Evolutionary conservation across 768 basidiomycete species (phyloP).

Genomic region (Coprinopsis strossmayeri): DNA sequence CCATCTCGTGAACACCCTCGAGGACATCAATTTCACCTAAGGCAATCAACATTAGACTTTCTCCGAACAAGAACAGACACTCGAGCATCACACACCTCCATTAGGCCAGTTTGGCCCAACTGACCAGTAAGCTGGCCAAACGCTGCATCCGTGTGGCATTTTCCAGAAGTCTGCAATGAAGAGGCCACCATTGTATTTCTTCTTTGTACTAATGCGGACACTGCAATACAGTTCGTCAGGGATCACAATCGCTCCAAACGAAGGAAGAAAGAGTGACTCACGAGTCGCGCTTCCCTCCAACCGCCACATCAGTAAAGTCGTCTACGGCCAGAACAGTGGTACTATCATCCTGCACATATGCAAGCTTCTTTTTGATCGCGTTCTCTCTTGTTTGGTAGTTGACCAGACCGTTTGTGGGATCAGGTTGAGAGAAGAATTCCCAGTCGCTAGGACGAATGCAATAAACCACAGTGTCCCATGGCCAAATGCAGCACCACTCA

Average conservation of each 20-base stretch:
- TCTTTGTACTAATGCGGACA: slow-evolving; percentile 61
- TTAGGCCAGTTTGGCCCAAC: slow-evolving; percentile 47
- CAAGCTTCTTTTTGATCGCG: slow-evolving; percentile 48
- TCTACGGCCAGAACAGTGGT: slow-evolving; percentile 62
- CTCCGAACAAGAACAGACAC: neutral
- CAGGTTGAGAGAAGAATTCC: slow-evolving; percentile 55
- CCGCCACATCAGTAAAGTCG: slow-evolving; percentile 36
- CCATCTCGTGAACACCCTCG: slow-evolving; percentile 61
- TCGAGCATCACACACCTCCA: slow-evolving; percentile 27
- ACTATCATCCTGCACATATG: slow-evolving; percentile 53
- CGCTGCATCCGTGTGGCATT: slow-evolving; percentile 68
- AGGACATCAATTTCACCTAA: slow-evolving; percentile 66
- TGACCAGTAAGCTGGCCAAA: slow-evolving; percentile 54
- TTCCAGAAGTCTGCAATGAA: slow-evolving; percentile 68
- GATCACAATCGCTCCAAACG: slow-evolving; percentile 5
- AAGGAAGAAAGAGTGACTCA: slow-evolving; percentile 20
- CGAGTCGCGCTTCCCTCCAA: slow-evolving; percentile 52
- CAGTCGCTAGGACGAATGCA: slow-evolving; percentile 38
- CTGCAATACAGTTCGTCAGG: slow-evolving; percentile 26
- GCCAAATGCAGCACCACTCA: slow-evolving; percentile 21
- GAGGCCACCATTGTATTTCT: slow-evolving; percentile 57
- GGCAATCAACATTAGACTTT: neutral
- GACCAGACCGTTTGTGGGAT: slow-evolving; percentile 70
- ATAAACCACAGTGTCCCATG: neutral
- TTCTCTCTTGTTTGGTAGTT: slow-evolving; percentile 44